Evolutionary conservation across 2,329 filamentous ascomycete genomes (phyloP).

Genomic region (Madurella fahalii): DNA sequence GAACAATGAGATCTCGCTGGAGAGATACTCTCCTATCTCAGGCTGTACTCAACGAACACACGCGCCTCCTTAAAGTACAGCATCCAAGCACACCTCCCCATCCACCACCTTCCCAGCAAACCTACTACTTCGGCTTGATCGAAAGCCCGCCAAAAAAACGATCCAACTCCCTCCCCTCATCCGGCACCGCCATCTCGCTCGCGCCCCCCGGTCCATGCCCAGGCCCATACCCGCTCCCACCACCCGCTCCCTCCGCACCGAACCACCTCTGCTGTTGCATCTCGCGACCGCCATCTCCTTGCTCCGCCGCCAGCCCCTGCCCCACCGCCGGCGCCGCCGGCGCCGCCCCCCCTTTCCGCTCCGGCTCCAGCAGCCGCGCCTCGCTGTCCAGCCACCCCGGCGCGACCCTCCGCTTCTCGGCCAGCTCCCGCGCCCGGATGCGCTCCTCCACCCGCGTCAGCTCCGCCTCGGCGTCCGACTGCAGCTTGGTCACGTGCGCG

Average conservation of each 20-base stretch:
- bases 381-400: constrained; percentile 80
- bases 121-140: background rate
- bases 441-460: constrained; percentile 67
- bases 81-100: background rate
- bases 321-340: constrained; percentile 25
- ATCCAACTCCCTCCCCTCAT: constrained; percentile 55
- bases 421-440: constrained; percentile 62
- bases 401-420: constrained; percentile 74
- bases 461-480: constrained; percentile 62
- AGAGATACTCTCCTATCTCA: no score
- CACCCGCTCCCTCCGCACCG: constrained; percentile 41
- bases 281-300: constrained; percentile 19
- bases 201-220: constrained; percentile 26
- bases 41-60: no score
- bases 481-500: constrained; percentile 66
- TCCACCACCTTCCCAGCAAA: background rate
- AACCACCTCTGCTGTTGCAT: constrained; percentile 39
- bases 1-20: no score
- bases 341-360: constrained; percentile 39
- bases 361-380: constrained; percentile 63
- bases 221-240: constrained; percentile 41
- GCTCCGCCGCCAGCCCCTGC: constrained; percentile 10
- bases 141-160: constrained; percentile 51
- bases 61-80: background rate
- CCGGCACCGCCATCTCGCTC: constrained; percentile 40